Conservation (phyloP, 2,329 filamentous ascomycete genomes). For the Trichoderma sp. region DNA sequence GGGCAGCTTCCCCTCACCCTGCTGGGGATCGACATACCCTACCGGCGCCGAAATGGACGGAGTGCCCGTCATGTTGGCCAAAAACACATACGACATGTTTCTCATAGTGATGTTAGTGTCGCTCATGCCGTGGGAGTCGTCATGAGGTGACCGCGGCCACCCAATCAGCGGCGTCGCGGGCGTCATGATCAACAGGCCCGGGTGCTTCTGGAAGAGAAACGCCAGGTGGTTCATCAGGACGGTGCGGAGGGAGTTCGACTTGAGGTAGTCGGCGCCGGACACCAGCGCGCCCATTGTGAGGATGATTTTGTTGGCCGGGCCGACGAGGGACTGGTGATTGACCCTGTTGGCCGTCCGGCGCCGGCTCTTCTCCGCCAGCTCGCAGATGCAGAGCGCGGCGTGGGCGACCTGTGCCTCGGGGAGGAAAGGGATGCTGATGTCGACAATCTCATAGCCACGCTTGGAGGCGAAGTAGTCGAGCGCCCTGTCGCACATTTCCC, state of each 20-base stretch:
- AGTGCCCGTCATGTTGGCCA: conserved; percentile 78
- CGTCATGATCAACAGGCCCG: conserved; percentile 73
- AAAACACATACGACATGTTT: conserved; percentile 81
- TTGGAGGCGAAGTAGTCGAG: conserved; percentile 55
- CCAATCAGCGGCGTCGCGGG: conserved; percentile 74
- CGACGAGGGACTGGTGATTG: conserved; percentile 54
- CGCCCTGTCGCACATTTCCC: conserved; percentile 57
- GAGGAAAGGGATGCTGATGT: conserved; percentile 65
- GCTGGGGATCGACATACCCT: conserved; percentile 61
- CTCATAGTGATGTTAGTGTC: conserved; percentile 71
- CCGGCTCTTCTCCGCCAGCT: conserved; percentile 54
- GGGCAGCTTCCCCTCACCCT: conserved; percentile 57
- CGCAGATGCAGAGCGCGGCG: conserved; percentile 70
- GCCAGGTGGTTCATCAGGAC: conserved; percentile 77
- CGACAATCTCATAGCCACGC: conserved; percentile 47
- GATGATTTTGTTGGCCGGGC: conserved; percentile 66
- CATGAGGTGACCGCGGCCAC: conserved; percentile 60
- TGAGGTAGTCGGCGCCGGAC: conserved; percentile 65
- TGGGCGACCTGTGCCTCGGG: conserved; percentile 73
- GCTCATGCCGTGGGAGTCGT: conserved; percentile 67
- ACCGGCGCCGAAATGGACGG: conserved; percentile 73
- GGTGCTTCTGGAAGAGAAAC: conserved; percentile 64
- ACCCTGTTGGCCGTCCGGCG: conserved; percentile 42
- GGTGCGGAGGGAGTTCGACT: conserved; percentile 68
- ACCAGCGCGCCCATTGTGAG: conserved; percentile 63